Base-by-base conservation (phyloP, 2,329 filamentous ascomycete genomes). In the Colletotrichum eleusines region DNA sequence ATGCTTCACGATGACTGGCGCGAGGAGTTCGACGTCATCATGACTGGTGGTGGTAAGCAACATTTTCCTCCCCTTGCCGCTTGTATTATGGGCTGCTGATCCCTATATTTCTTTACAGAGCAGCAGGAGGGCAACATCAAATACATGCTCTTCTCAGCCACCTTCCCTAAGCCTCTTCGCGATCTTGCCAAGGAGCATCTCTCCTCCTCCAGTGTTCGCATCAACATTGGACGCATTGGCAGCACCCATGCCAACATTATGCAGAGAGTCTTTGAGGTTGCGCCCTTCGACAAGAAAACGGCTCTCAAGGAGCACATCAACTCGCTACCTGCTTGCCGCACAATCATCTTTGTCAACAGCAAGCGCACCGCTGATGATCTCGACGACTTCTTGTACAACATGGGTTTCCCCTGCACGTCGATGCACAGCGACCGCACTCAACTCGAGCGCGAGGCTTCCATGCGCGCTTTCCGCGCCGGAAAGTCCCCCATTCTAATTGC, bases 71-170 rank as follows among this genome's bases (percentile, higher is more conserved):
- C 64, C 20, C 23, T n/a, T 11, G 53, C 20, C 31, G 7, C 16
- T 28, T 51, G 33, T 31, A 8, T 26, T 18, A 28, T 16, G 46
- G 14, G 33, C 7, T 9, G 23, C 20, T 5, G 14, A 44, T 6
- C 26, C 76, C 82, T 73, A 81, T 70, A n/a, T 51, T 28, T 26
- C 28, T 67, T 4, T 71, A 85, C 83, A 97, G 86, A 90, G 80
- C 83, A 97, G 74, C 89, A 97, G 72, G 90, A 92, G 67, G 94
- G 87, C 3, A 87, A 88, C 72, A 82, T 91, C 75, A 88, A 86
- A 66, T 91, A 90, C 79, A 86, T 97, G 81, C 92, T 99, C 84
- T 98, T 98, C 80, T 97, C 94, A 0, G 96, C 96, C 0, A 98
- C 96, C 0, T 98, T 99, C 81, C 94, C 95, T 50, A 94, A 92